Evolutionary conservation across 1,284 basidiomycete genomes (phyloP).

Genomic region (Cutaneotrichosporon spelunceum): DNA sequence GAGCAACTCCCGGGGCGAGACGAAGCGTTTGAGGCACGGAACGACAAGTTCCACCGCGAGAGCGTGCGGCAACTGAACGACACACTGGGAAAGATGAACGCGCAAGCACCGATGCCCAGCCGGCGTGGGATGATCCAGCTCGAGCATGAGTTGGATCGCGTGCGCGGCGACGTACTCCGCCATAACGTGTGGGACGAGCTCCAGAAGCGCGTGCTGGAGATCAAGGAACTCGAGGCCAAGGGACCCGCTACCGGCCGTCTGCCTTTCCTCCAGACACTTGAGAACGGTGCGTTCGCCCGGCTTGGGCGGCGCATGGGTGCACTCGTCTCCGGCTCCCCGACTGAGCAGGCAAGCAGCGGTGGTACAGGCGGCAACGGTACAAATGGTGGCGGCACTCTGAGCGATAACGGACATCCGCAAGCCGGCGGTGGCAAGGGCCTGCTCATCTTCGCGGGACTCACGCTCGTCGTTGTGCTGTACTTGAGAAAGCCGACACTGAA

Average conservation of each 20-base stretch:
- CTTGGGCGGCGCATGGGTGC: constrained; percentile 7
- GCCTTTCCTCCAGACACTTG: constrained; percentile 8
- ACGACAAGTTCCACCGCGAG: constrained; percentile 66
- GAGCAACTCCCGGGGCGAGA: constrained; percentile 61
- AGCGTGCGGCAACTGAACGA: constrained; percentile 69
- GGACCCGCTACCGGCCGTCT: neutral
- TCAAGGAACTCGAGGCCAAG: constrained; percentile 5
- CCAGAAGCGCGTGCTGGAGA: constrained; percentile 25
- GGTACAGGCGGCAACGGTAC: no score
- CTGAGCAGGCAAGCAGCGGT: neutral
- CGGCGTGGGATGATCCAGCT: constrained; percentile 61
- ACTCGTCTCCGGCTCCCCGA: constrained; percentile 14
- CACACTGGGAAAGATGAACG: constrained; percentile 73
- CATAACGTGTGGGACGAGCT: constrained; percentile 41
- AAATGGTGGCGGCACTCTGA: constrained; percentile 9
- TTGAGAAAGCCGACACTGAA: constrained; percentile 31
- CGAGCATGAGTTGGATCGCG: constrained; percentile 60
- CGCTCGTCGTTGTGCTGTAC: constrained; percentile 29
- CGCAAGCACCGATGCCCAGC: constrained; percentile 69
- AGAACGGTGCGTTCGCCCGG: constrained; percentile 3
- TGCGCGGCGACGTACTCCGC: constrained; percentile 56
- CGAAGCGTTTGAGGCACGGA: constrained; percentile 67
- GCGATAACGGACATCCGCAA: constrained; percentile 4
- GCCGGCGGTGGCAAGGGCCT: constrained; percentile 29
- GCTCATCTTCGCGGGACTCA: constrained; percentile 30